These are phyloP conservation scores for Leersia perrieri DNA, from an alignment of 176 grass and related monocot genomes.

Conservation along the genomic window DNA sequence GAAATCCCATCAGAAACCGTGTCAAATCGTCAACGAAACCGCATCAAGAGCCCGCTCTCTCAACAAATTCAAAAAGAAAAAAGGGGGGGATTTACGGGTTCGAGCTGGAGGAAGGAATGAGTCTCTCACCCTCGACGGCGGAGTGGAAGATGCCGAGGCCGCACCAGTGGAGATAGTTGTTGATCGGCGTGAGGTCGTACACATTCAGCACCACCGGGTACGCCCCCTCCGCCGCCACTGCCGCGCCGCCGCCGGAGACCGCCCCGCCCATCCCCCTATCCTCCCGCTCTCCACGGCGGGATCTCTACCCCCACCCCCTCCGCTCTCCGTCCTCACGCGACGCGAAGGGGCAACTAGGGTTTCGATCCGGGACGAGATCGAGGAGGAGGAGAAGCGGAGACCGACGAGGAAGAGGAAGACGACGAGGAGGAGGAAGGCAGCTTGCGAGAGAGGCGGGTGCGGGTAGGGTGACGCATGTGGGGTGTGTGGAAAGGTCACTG, in stretches of 20 bases:
- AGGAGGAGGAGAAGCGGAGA: background rate
- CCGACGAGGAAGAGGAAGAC: background rate
- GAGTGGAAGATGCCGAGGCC: slow-evolving; percentile 98
- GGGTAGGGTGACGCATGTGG: background rate
- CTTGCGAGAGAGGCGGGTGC: background rate
- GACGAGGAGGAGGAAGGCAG: slow-evolving; percentile 1
- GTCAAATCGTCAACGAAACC: background rate
- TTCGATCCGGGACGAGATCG: background rate
- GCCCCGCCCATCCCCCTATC: slow-evolving; percentile 39
- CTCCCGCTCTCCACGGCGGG: background rate
- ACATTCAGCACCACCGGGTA: slow-evolving; percentile 73
- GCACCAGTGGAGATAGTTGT: slow-evolving; percentile 94
- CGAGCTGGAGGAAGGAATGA: too few species aligned
- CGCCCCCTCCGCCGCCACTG: background rate
- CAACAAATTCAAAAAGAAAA: background rate
- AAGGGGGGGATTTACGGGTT: background rate
- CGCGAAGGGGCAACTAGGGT: slow-evolving; percentile 10
- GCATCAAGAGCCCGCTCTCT: background rate
- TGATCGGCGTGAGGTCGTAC: slow-evolving; percentile 95
- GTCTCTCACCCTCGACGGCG: slow-evolving; percentile 74
- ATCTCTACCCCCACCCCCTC: too few species aligned
- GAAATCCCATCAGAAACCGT: background rate
- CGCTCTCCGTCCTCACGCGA: too few species aligned
- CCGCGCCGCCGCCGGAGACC: background rate
- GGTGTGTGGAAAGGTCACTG: background rate